Evolutionary conservation across 108 stramenopile genomes (phyloP).

Genomic region (Asterionellopsis glacialis): DNA sequence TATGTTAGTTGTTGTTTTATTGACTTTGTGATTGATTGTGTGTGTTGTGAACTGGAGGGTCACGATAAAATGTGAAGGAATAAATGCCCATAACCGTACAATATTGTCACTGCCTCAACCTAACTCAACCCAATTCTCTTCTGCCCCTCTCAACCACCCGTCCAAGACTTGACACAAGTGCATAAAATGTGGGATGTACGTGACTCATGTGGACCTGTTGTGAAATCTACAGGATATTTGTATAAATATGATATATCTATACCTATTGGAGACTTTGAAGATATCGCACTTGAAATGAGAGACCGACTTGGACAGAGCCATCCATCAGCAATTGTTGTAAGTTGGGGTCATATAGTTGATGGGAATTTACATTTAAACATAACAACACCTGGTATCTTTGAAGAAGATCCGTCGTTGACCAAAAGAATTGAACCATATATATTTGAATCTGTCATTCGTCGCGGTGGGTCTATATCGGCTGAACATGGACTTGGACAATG

Average conservation of each 20-base stretch:
- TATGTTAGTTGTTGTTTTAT: too few species aligned
- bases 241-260: constrained; percentile 96
- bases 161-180: constrained; percentile 71
- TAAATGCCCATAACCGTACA: too few species aligned
- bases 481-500: constrained; percentile 97
- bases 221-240: constrained; percentile 55
- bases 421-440: constrained; percentile 67
- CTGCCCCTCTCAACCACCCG: too few species aligned
- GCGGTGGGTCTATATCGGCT: constrained; percentile 94
- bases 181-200: constrained; percentile 71
- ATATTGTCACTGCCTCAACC: too few species aligned
- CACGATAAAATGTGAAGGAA: too few species aligned
- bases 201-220: constrained; percentile 63
- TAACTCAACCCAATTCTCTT: too few species aligned
- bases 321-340: neutral
- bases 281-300: constrained; percentile 57
- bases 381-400: constrained; percentile 41
- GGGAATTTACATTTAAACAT: constrained; percentile 96
- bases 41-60: too few species aligned
- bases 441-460: constrained; percentile 56
- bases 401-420: constrained; percentile 27
- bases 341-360: constrained; percentile 71
- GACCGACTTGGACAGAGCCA: constrained; percentile 16
- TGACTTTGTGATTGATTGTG: too few species aligned
- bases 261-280: constrained; percentile 62